A percentile compares a stretch with the other conserved stretches of the same genome.
phyloP scores from a whole-genome alignment of 768 basidiomycete genomes.

The Mycena pura region DNA sequence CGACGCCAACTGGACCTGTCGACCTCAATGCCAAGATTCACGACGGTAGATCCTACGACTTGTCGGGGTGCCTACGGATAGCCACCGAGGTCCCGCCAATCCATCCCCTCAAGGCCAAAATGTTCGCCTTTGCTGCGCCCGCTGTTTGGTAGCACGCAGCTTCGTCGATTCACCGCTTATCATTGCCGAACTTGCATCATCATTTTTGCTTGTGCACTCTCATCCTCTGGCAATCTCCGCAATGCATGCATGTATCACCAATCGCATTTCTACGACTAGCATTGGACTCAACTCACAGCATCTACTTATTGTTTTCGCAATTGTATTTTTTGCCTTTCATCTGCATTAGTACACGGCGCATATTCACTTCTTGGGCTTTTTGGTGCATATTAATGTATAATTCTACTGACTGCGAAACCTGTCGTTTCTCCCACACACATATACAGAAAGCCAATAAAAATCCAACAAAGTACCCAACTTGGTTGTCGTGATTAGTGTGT shows the following conservation, averaged over 20 bases:
- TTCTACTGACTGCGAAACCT: constrained; percentile 6
- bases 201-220: constrained; percentile 10
- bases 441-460: constrained; percentile 27
- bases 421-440: constrained; percentile 18
- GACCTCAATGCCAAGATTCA: constrained; percentile 58
- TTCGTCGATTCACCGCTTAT: constrained; percentile 28
- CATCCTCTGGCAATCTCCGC: constrained; percentile 6
- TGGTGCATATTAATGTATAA: constrained; percentile 19
- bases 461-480: constrained; percentile 1
- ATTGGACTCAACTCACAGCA: not conserved
- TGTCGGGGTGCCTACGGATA: constrained; percentile 47
- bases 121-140: constrained; percentile 70
- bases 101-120: constrained; percentile 62
- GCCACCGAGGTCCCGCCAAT: constrained; percentile 38
- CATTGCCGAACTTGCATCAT: constrained; percentile 23
- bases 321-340: too few relatives aligned
- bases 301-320: too few relatives aligned
- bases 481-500: too few relatives aligned
- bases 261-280: not conserved
- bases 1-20: constrained; percentile 61
- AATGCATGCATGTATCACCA: constrained; percentile 17
- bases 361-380: constrained; percentile 22
- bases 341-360: too few relatives aligned
- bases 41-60: constrained; percentile 34
- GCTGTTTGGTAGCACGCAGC: constrained; percentile 59